phyloP scores from a whole-genome alignment of 305 asterid species.

The Fraxinus platypoda region DNA sequence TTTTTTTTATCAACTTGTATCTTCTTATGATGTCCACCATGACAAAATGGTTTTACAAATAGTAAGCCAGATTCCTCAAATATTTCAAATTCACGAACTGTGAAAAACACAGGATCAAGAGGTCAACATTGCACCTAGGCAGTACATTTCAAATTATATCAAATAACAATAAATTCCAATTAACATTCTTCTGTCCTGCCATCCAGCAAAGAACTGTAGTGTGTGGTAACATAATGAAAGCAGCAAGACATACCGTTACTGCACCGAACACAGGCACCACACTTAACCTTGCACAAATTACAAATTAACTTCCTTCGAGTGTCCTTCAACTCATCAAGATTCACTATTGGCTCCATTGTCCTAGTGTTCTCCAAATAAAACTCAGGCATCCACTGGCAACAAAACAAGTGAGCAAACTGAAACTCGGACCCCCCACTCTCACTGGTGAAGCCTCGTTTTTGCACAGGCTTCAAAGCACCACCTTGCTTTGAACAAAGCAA shows the following conservation, averaged over 20 bases:
- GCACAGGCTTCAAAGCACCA: slow-evolving; percentile 89
- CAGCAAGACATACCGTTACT: slow-evolving; percentile 85
- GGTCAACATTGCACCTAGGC: slow-evolving; percentile 4
- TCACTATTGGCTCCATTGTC: slow-evolving; percentile 86
- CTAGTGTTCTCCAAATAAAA: slow-evolving; percentile 77
- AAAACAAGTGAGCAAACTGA: slow-evolving; percentile 87
- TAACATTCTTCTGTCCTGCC: slow-evolving; percentile 35
- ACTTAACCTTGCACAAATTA: slow-evolving; percentile 90
- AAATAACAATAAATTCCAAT: slow-evolving; percentile 23
- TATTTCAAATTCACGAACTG: slow-evolving; percentile 4
- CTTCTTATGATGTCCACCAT: slow-evolving; percentile 12
- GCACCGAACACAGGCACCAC: slow-evolving; percentile 96
- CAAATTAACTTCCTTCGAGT: slow-evolving; percentile 74
- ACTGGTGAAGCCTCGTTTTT: slow-evolving; percentile 35
- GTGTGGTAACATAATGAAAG: slow-evolving; percentile 41
- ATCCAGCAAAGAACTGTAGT: slow-evolving; percentile 44
- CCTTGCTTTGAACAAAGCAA: slow-evolving; percentile 83
- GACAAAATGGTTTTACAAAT: slow-evolving; percentile 9
- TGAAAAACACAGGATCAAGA: slow-evolving; percentile 12
- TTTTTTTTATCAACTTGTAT: slow-evolving; percentile 8
- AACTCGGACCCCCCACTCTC: slow-evolving; percentile 35
- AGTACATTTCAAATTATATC: slow-evolving; percentile 7
- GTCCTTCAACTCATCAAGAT: slow-evolving; percentile 66
- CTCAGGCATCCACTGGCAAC: slow-evolving; percentile 97
- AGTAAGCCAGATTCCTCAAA: neutral